phyloP scores from a whole-genome alignment of 129 eudicot species.

The sunflower (Helianthus annuus) region DNA sequence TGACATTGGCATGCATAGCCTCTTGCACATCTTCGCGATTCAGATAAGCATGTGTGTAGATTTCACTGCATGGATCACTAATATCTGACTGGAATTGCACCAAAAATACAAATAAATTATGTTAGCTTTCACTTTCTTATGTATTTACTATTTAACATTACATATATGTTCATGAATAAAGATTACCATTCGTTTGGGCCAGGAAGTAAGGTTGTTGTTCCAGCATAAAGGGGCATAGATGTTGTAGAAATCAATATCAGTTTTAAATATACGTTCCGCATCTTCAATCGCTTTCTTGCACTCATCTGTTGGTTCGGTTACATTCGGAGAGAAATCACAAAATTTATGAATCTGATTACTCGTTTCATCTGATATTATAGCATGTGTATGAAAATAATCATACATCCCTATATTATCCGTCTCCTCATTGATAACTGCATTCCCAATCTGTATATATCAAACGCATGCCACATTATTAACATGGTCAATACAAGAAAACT shows the following conservation, averaged over 20 bases:
- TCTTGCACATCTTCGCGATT: conserved; percentile 76
- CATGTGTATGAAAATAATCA: conserved; percentile 65
- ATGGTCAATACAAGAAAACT: not conserved
- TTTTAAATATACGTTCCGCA: conserved; percentile 2
- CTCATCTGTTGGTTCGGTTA: conserved; percentile 29
- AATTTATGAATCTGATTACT: conserved; percentile 30
- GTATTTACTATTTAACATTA: not conserved
- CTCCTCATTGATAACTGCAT: conserved; percentile 76
- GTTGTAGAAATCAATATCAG: conserved; percentile 57
- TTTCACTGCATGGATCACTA: conserved; percentile 61
- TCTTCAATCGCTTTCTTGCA: conserved; percentile 37
- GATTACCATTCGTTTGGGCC: conserved; percentile 59
- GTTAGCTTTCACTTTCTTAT: conserved; percentile 5
- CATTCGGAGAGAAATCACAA: conserved; percentile 63
- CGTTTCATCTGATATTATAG: conserved; percentile 64
- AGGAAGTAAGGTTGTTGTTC: conserved; percentile 42
- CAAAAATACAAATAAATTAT: not conserved
- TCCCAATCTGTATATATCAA: conserved; percentile 65
- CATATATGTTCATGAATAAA: not conserved
- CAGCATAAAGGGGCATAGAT: conserved; percentile 74
- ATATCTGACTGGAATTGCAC: conserved; percentile 13
- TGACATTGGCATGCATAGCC: conserved; percentile 86
- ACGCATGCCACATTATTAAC: not conserved
- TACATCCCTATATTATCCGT: conserved; percentile 70
- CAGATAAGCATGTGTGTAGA: conserved; percentile 59